Base-by-base conservation (phyloP, 208 protist species). In the Leishmania lainsoni region DNA sequence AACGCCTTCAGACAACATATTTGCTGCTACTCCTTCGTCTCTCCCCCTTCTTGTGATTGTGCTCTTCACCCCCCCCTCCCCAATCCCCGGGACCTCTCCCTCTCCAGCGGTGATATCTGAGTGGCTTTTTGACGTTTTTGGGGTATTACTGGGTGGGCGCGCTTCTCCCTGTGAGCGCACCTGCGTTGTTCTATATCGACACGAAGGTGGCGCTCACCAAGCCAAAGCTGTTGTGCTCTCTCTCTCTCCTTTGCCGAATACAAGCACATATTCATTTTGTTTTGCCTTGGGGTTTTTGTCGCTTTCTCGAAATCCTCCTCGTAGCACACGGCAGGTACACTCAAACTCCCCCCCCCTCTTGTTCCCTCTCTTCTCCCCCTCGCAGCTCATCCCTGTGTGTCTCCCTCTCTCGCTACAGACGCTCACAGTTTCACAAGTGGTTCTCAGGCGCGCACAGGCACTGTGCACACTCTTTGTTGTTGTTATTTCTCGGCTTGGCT, bases 401-500 rank as follows among this genome's bases (percentile, higher is more conserved):
- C 16, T 26, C n/a, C n/a, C 26, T 70, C 22, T 32, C 42, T 45
- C 42, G 4, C 42, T 45, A 45, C 42, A 45, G 4, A 45, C 42
- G 42, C 42, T 45, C 42, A 45, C 42, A 45, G 42, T 45, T 45
- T 45, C 42, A 45, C 42, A 45, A 45, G 42, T 45, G 42, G 42
- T 65, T 65, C 59, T 65, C 22, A 29, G 59, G n/a, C n/a, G 17
- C n/a, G n/a, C 35, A 45, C 12, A 29, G 42, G 10, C 52, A 29
- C 54, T 52, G n/a, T n/a, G 26, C 70, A 32, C 17, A 54, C 72
- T 20, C 73, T 63, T 74, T 72, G 29, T 77, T 77, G 26, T 68
- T 79, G 73, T 84, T 82, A 20, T 77, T 88, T 61, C 76, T 78
- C 78, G 59, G 65, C 71, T 77, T 81, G 61, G 26, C 63, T 26